Conservation (phyloP, 345 rosid genomes). For the Carallia brachiata region DNA sequence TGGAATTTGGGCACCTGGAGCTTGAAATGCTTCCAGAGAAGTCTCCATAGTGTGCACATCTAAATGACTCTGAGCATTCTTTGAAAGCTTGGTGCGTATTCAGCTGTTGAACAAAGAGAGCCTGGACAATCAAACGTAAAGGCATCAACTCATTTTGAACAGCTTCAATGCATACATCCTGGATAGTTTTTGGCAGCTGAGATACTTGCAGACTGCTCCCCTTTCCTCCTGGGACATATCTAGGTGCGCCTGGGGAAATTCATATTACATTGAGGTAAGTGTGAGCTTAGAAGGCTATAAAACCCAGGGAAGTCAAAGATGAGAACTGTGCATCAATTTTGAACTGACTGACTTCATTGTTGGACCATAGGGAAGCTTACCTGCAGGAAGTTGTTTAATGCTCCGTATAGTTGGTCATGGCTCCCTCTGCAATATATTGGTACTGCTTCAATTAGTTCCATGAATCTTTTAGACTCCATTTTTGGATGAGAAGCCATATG, state of each 20-base stretch:
- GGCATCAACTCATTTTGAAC: conserved; percentile 88
- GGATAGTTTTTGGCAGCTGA: conserved; percentile 76
- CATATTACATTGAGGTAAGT: background rate
- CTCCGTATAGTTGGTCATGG: conserved; percentile 71
- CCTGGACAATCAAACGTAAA: conserved; percentile 68
- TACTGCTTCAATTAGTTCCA: conserved; percentile 52
- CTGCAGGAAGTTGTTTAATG: conserved; percentile 58
- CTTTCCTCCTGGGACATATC: conserved; percentile 62
- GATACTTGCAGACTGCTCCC: conserved; percentile 58
- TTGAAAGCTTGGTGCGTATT: conserved; percentile 73
- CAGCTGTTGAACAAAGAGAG: conserved; percentile 69
- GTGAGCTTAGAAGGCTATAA: background rate
- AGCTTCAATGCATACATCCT: conserved; percentile 63
- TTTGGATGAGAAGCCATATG: conserved; percentile 43
- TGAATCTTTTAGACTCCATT: conserved; percentile 45
- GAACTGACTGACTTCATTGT: background rate
- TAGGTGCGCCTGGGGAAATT: conserved; percentile 44
- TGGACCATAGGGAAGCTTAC: conserved; percentile 24
- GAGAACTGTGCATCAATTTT: background rate
- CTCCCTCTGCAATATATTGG: conserved; percentile 55
- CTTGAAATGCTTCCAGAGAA: conserved; percentile 56
- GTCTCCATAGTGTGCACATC: conserved; percentile 41
- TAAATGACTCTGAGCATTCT: conserved; percentile 67
- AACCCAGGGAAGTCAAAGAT: background rate
- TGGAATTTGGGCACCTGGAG: conserved; percentile 56